Base-by-base conservation (phyloP, 129 eudicot species). In the Mikania micrantha region DNA sequence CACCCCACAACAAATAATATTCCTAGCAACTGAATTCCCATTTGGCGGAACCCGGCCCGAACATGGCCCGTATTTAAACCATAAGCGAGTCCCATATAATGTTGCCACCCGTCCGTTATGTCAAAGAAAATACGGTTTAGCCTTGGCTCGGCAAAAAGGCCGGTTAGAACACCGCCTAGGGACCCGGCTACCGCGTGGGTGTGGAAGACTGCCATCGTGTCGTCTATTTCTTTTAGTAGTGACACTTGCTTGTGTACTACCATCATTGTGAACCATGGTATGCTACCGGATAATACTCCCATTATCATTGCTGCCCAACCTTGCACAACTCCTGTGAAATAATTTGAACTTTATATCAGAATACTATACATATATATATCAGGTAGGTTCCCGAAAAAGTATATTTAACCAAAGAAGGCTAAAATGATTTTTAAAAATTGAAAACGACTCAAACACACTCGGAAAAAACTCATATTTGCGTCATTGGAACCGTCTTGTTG, bases 211-310 rank as follows among this genome's bases (percentile, higher is more conserved):
- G 83, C 92, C 80, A 88, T 69, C 13, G 96, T 88, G 84, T 88
- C 96, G 19, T 88, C 96, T 15, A 88, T 84, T 34, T 88, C 66
- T 17, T 79, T 80, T 34, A 88, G 77, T 44, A 85, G 28, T 66
- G 80, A 73, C 15, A 76, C 75, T 67, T 83, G 75, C 57, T 88
- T 85, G 82, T 88, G 96, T 31, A 88, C 82, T 63, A 88, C 74
- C 96, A 85, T 88, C 96, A 88, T 88, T 20, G 87, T 85, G 87
- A 38, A 88, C 96, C 96, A 88, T 52, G 96, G 96, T 38, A 88
- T 77, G 79, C 85, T 74, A 47, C 96, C 96, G 1, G 92, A 83
- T 49, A 88, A 36, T 24, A 85, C 1, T 44, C 96, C 96, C 89
- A 88, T 88, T 28, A 79, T 60, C 4, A 88, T 80, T 35, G 92